Base-by-base conservation (phyloP, 495 filamentous ascomycete species). In the Chaetomium cochliodes region DNA sequence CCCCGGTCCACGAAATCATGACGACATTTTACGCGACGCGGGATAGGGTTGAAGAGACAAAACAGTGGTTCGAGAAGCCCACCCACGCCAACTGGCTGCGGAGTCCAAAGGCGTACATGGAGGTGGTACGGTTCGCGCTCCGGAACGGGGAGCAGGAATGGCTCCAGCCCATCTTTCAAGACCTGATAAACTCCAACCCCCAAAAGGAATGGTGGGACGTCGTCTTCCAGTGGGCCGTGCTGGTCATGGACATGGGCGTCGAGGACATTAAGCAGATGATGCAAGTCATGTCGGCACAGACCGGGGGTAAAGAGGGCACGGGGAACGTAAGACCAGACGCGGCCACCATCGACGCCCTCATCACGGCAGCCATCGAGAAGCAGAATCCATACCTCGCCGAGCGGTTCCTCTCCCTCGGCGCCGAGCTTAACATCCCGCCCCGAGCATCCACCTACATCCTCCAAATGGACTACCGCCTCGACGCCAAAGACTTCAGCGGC, bases 161-260 rank as follows among this genome's bases (percentile, higher is more conserved):
- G 84, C 88, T 87, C 2, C 79, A 82, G 54, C 67, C 80, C 20
- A 77, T 96, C 23, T 85, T 91, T 44, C 78, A 86, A 39, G 76
- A 84, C 5, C 70, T 92, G 20, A 70, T 87, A 28, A 76, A 81
- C 51, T 73, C 65, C 20, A 77, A 66, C 20, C 82, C 80, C 23
- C 41, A 64, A 30, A 83, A 88, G 44, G 76, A 81, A 26, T 74
- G 70, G n/a, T 89, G 89, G 84, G 86, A 92, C 67, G 80, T 88
- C 37, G 77, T 88, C 8, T 81, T 96, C 49, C 84, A 89, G 54
- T 96, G 90, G 90, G 86, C 90, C 28, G 88, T 88, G 15, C 81
- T 87, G 15, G 73, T 76, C 42, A 84, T 88, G 65, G 88, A 87
- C 11, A 88, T 85, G 70, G 85, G 86, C 13, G 85, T 89, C 6